Evolutionary conservation across 768 basidiomycete species (phyloP).

Genomic region (Amanita rimosa): DNA sequence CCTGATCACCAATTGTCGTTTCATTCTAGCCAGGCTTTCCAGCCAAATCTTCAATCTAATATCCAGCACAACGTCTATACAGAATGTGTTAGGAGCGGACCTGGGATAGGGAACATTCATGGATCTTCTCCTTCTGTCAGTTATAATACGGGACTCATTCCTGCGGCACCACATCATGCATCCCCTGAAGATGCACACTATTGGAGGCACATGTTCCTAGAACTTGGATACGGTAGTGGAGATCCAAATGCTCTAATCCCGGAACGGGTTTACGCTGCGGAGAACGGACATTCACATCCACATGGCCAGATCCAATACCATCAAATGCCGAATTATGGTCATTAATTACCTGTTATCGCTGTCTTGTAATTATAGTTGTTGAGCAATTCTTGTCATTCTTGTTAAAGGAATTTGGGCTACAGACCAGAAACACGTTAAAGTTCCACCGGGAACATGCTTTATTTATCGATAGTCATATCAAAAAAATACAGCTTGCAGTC

Average conservation of each 20-base stretch:
- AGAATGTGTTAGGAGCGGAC: slow-evolving; percentile 3
- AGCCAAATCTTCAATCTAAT: slow-evolving; percentile 19
- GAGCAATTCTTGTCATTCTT: background rate
- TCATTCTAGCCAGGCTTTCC: slow-evolving; percentile 26
- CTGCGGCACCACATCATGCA: slow-evolving; percentile 28
- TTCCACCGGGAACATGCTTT: slow-evolving; percentile 13
- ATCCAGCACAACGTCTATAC: background rate
- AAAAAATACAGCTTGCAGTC: slow-evolving; percentile 50
- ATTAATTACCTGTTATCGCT: background rate
- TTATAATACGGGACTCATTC: slow-evolving; percentile 23
- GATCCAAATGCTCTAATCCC: slow-evolving; percentile 15
- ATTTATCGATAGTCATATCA: slow-evolving; percentile 41
- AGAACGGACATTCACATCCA: slow-evolving; percentile 7
- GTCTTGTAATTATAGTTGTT: background rate
- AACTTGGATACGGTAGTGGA: slow-evolving; percentile 50
- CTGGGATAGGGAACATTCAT: slow-evolving; percentile 5
- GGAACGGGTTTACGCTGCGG: background rate
- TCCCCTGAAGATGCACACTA: slow-evolving; percentile 59
- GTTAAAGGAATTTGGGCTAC: background rate
- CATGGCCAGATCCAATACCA: slow-evolving; percentile 6
- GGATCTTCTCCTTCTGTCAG: slow-evolving; percentile 9
- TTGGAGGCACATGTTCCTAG: slow-evolving; percentile 66
- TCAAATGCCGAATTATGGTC: slow-evolving; percentile 6
- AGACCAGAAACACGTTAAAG: slow-evolving; percentile 7
- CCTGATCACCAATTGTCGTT: slow-evolving; percentile 30